These are phyloP conservation scores for Aureobasidium leucospermi DNA, from an alignment of 2,329 filamentous ascomycete species.

Conservation along the genomic window DNA sequence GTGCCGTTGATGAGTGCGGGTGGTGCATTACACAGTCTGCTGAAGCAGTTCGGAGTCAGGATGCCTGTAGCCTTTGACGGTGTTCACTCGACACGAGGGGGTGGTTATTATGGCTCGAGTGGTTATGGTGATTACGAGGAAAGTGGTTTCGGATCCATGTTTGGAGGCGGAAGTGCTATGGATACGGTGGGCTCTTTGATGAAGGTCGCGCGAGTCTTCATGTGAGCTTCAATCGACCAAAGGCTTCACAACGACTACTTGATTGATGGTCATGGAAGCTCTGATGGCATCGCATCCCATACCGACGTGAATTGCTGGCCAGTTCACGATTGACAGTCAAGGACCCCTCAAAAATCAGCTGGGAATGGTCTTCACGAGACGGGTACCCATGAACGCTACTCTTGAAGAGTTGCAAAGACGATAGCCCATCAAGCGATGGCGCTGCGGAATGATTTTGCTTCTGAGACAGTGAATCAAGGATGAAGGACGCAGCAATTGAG, in stretches of 20 bases:
- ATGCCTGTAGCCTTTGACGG: conserved; percentile 34
- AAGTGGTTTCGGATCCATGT: conserved; percentile 26
- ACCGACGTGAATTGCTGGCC: not conserved
- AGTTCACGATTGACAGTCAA: not conserved
- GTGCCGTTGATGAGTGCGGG: conserved; percentile 75
- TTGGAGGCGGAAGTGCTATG: conserved; percentile 32
- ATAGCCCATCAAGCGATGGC: no score
- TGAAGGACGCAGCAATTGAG: no score
- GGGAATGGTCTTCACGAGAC: no score
- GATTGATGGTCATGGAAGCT: no score
- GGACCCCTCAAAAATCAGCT: no score
- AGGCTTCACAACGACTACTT: no score
- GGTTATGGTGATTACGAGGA: conserved; percentile 35
- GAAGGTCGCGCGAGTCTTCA: conserved; percentile 45
- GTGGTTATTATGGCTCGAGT: conserved; percentile 38
- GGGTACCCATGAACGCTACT: no score
- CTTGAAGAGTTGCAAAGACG: no score
- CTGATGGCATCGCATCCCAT: not conserved
- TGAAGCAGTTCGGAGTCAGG: conserved; percentile 71
- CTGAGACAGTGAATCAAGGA: no score
- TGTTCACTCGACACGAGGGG: conserved; percentile 21
- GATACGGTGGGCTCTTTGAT: conserved; percentile 42
- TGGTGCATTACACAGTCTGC: conserved; percentile 69
- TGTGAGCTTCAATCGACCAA: conserved; percentile 29
- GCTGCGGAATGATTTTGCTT: no score